Evolutionary conservation across 1,139 yeast species (phyloP).

Genomic region (Wickerhamomyces sp.): DNA sequence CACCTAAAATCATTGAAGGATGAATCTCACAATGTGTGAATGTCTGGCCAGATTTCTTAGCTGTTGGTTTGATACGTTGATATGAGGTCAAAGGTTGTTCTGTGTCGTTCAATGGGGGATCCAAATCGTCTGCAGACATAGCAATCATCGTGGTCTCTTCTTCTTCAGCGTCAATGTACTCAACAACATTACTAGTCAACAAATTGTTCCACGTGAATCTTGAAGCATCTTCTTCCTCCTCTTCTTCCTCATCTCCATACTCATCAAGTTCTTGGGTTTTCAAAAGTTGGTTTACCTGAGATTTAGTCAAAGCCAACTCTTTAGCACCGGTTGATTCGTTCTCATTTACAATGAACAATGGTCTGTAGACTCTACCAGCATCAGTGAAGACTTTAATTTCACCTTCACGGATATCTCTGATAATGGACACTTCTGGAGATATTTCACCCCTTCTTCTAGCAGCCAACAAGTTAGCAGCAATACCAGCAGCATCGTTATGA

Average conservation of each 20-base stretch:
- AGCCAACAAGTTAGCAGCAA: constrained; percentile 86
- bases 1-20: constrained; percentile 98
- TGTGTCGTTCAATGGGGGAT: constrained; percentile 48
- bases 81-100: constrained; percentile 61
- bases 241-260: constrained; percentile 40
- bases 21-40: constrained; percentile 99
- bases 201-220: constrained; percentile 82
- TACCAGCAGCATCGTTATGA: constrained; percentile 88
- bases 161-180: constrained; percentile 94
- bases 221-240: constrained; percentile 35
- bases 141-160: constrained; percentile 98
- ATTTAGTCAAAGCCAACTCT: constrained; percentile 78
- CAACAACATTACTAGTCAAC: constrained; percentile 83
- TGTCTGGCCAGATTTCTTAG: constrained; percentile 65
- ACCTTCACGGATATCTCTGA: constrained; percentile 93
- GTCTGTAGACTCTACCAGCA: constrained; percentile 98
- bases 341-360: constrained; percentile 79
- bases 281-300: constrained; percentile 68
- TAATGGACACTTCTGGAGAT: constrained; percentile 92
- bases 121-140: constrained; percentile 96
- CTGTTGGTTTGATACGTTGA: constrained; percentile 75
- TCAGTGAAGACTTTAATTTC: constrained; percentile 96
- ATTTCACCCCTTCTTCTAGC: constrained; percentile 95
- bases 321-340: constrained; percentile 66
- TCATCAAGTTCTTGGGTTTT: constrained; percentile 49